Evolutionary conservation across 768 basidiomycete species (phyloP).

Genomic region (Pleurotus platypus): DNA sequence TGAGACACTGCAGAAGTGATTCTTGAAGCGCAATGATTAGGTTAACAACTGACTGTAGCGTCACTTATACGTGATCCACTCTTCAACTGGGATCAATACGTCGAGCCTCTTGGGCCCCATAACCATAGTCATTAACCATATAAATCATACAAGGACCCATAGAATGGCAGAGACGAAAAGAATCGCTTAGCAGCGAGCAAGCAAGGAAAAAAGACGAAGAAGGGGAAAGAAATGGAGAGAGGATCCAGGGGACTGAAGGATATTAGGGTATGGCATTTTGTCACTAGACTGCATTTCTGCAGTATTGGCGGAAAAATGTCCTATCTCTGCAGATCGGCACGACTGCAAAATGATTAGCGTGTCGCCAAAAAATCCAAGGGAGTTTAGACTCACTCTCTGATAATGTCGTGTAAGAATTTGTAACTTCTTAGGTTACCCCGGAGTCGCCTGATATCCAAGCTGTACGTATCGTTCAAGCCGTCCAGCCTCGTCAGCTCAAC

Average conservation of each 20-base stretch:
- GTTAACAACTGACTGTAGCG: no score
- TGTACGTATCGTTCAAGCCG: conserved; percentile 85
- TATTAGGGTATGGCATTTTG: background rate
- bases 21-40: no score
- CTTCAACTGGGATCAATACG: no score
- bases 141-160: background rate
- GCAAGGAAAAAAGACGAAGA: background rate
- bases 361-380: background rate
- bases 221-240: background rate
- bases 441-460: conserved; percentile 86
- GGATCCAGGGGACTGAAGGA: background rate
- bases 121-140: background rate
- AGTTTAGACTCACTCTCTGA: conserved; percentile 68
- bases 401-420: conserved; percentile 85
- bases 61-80: no score
- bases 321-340: conserved; percentile 42
- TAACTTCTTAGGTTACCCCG: conserved; percentile 93
- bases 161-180: background rate
- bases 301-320: background rate
- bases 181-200: background rate
- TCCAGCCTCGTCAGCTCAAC: conserved; percentile 91
- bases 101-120: no score
- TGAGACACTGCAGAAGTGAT: no score
- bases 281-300: background rate
- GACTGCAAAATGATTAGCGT: conserved; percentile 26